phyloP scores from a whole-genome alignment of 1,284 basidiomycete species.

The Cryptococcus maquisensis region DNA sequence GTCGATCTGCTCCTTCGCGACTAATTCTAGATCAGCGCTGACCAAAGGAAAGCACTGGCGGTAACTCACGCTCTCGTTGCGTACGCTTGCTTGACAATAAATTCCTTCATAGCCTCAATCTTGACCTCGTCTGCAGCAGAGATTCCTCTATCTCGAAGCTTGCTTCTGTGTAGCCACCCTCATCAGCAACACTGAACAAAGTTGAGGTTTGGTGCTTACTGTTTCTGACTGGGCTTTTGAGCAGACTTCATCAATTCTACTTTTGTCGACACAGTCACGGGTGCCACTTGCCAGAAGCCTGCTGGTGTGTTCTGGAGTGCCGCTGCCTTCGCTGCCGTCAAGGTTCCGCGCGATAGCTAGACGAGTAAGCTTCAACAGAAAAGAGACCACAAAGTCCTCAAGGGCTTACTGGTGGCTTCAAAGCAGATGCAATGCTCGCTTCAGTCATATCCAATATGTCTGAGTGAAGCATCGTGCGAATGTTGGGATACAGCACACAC shows the following conservation, averaged over 20 bases:
- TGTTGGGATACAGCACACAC: slow-evolving; percentile 90
- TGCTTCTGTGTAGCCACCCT: background rate
- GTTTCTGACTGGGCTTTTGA: background rate
- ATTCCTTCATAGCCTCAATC: slow-evolving; percentile 69
- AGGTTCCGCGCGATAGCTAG: slow-evolving; percentile 71
- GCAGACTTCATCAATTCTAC: slow-evolving; percentile 18
- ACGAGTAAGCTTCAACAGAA: slow-evolving; percentile 5
- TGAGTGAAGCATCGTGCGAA: slow-evolving; percentile 77
- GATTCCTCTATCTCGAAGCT: slow-evolving; percentile 52
- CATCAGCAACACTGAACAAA: background rate
- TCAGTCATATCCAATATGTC: slow-evolving; percentile 79
- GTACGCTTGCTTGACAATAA: slow-evolving; percentile 76
- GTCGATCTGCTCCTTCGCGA: slow-evolving; percentile 22
- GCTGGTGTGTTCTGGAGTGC: slow-evolving; percentile 49
- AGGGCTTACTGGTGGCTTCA: slow-evolving; percentile 69
- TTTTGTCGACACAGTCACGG: slow-evolving; percentile 15
- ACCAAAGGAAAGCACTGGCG: background rate
- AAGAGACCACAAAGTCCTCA: background rate
- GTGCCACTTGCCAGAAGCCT: slow-evolving; percentile 62
- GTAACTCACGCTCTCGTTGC: slow-evolving; percentile 57
- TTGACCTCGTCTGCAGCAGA: slow-evolving; percentile 39
- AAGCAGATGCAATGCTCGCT: slow-evolving; percentile 63
- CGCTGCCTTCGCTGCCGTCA: slow-evolving; percentile 69
- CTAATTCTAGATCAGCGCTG: slow-evolving; percentile 15
- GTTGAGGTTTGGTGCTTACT: background rate